Evolutionary conservation across 108 stramenopile species (phyloP), one percentile per base, ranked within the genome.

Genomic region (Nitzschia palea): DNA sequence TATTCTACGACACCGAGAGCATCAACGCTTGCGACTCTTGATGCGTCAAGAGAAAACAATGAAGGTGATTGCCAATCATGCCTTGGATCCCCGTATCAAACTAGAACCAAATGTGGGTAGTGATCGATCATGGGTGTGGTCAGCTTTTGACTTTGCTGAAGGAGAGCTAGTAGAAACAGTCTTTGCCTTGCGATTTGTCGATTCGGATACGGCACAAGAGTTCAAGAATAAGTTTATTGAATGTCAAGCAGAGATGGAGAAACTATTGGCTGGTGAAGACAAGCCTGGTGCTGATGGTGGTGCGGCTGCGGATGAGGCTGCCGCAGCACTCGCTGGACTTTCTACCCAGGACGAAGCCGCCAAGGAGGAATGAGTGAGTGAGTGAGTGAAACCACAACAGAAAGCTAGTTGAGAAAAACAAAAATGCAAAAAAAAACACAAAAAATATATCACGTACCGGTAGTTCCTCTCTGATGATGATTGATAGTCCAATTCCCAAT

Each of bases 41-140:
- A 98, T 99, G 99, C 83, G 99, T 42, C 98, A 98, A 72, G 99
- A 99, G 78, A 99, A 99, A 75, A 99, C 98, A 5, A 97, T 98
- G 96, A 99, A 99, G 78, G 87, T 99, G 47, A 98, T 98, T 84
- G 85, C 77, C 70, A 99, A 99, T 74, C 98, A 98, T 72, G 91
- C 95, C 32, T 65, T 97, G 3, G 97, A 98, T 86, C 98, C 99
- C 2, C 82, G 97, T 28, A 97, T 98, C 74, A 83, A 83, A 55
- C 72, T 99, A 48, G 89, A 93, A 77, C 95, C 99, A 53, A 98
- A 99, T 77, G 95, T 84, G 0, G 97, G 97, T 26, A 74, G 65
- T 26, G 99, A 99, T 70, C 77, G 98, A 44, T 92, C 93, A 9
- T 98, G 98, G 98, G 98, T 99, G 26, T 99, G 98, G 97, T 89